Percentiles rank a stretch among this genome's conserved stretches.
These are phyloP conservation scores for Vanderwaltozyma yarrowii DNA, from an alignment of 805 yeast genomes.

Conservation along the genomic window DNA sequence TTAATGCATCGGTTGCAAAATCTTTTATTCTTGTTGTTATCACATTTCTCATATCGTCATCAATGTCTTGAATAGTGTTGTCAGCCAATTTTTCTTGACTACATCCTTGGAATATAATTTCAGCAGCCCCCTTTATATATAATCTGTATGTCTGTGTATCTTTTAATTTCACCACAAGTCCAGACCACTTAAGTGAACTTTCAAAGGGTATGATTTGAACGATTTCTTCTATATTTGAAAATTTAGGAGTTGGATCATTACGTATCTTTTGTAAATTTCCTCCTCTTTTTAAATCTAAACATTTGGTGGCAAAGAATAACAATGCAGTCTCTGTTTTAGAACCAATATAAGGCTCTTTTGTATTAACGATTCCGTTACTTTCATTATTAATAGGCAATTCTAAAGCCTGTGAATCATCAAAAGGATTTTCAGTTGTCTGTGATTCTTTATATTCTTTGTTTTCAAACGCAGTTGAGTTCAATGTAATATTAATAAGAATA, in stretches of 20 bases:
- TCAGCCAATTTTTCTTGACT: slow-evolving; percentile 29
- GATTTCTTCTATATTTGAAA: slow-evolving; percentile 31
- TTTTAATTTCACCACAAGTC: slow-evolving; percentile 49
- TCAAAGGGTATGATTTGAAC: slow-evolving; percentile 84
- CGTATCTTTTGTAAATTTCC: slow-evolving; percentile 38
- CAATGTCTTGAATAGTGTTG: slow-evolving; percentile 17
- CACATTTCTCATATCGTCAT: slow-evolving; percentile 23
- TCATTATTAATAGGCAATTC: too few species aligned
- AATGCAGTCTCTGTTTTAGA: slow-evolving; percentile 93
- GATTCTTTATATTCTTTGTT: slow-evolving; percentile 30
- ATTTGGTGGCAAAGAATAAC: slow-evolving; percentile 52
- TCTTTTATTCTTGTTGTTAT: slow-evolving; percentile 37
- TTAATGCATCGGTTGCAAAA: slow-evolving; percentile 69
- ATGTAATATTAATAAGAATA: slow-evolving; percentile 47
- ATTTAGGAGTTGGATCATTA: slow-evolving; percentile 16
- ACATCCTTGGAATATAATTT: slow-evolving; percentile 61
- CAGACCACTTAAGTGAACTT: slow-evolving; percentile 88
- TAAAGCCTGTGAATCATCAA: too few species aligned
- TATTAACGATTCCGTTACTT: too few species aligned
- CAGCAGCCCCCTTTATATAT: slow-evolving; percentile 90
- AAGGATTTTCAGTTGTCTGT: slow-evolving; percentile 1
- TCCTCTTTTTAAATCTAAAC: slow-evolving; percentile 36
- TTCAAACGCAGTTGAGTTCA: slow-evolving; percentile 90
- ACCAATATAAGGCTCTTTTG: slow-evolving; percentile 64
- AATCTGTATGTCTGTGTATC: slow-evolving; percentile 38